Conservation (phyloP, 768 basidiomycete species). For the Cyathus striatus region DNA sequence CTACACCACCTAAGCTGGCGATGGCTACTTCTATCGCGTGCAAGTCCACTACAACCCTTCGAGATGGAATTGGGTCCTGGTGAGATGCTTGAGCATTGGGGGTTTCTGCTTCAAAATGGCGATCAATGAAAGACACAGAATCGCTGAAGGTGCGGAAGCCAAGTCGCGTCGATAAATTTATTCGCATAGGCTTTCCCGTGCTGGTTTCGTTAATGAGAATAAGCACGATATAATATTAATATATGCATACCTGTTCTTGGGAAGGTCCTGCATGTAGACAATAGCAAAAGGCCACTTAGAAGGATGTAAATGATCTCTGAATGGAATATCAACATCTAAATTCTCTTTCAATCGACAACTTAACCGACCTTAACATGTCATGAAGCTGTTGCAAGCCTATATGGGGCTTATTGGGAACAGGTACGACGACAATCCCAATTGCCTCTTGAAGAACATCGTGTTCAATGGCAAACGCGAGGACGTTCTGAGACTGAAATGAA, state of each 20-base stretch:
- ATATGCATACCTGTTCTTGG: conserved; percentile 33
- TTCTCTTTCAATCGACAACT: neutral
- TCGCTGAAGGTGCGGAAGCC: conserved; percentile 31
- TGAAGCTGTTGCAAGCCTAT: conserved; percentile 36
- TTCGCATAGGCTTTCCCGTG: conserved; percentile 42
- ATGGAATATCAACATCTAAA: neutral
- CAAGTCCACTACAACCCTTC: conserved; percentile 22
- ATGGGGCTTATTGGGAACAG: conserved; percentile 24
- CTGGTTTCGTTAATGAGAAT: conserved; percentile 8
- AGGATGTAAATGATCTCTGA: conserved; percentile 38
- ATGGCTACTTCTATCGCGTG: conserved; percentile 21
- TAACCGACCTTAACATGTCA: conserved; percentile 30
- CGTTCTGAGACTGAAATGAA: conserved; percentile 17
- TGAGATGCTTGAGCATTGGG: conserved; percentile 26
- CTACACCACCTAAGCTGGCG: conserved; percentile 18
- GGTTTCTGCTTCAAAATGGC: conserved; percentile 35
- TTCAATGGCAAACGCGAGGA: conserved; percentile 38
- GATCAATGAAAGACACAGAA: conserved; percentile 21
- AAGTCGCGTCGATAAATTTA: conserved; percentile 36
- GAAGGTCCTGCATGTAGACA: conserved; percentile 42
- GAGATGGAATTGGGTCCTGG: conserved; percentile 31
- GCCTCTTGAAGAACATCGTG: conserved; percentile 44
- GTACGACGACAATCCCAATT: conserved; percentile 39
- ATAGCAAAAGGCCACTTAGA: conserved; percentile 45
- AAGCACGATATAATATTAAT: neutral